phyloP scores from a whole-genome alignment of 2,329 filamentous ascomycete species.

The Cytospora piceicola region DNA sequence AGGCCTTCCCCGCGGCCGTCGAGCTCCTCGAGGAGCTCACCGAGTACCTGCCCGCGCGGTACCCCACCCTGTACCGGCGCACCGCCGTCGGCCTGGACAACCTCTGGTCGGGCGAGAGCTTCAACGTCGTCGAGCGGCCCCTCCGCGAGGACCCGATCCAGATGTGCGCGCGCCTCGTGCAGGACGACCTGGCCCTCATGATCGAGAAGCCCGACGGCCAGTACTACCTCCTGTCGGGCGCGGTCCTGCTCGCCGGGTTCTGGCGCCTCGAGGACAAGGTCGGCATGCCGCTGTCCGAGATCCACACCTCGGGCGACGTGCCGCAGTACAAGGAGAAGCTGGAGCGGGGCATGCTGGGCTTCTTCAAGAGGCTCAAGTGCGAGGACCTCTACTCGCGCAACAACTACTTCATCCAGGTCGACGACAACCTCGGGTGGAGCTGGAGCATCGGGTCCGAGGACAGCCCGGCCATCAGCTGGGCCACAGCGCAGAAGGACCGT shows the following conservation, averaged over 20 bases:
- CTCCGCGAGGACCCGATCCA: conserved; percentile 79
- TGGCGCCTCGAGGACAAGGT: conserved; percentile 83
- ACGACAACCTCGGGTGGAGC: conserved; percentile 77
- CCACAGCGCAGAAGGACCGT: conserved; percentile 73
- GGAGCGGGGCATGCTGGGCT: conserved; percentile 78
- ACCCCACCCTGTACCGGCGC: conserved; percentile 70
- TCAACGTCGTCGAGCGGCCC: conserved; percentile 68
- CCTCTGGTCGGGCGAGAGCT: conserved; percentile 69
- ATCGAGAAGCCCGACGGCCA: conserved; percentile 75
- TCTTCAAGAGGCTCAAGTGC: conserved; percentile 73
- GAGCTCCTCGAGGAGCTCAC: conserved; percentile 77
- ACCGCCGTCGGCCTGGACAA: conserved; percentile 72
- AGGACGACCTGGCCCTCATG: conserved; percentile 87
- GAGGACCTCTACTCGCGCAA: conserved; percentile 68
- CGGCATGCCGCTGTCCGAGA: conserved; percentile 76
- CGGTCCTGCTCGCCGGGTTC: conserved; percentile 78
- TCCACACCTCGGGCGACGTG: conserved; percentile 78
- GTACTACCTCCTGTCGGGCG: conserved; percentile 79
- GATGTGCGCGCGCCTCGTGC: conserved; percentile 71
- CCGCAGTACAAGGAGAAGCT: conserved; percentile 73
- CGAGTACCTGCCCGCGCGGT: conserved; percentile 73
- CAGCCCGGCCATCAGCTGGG: conserved; percentile 66
- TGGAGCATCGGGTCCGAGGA: conserved; percentile 77
- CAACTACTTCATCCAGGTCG: conserved; percentile 89
- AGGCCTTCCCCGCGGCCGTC: conserved; percentile 71